Base-by-base conservation (phyloP, 805 yeast genomes). In the Ogataea henricii region DNA sequence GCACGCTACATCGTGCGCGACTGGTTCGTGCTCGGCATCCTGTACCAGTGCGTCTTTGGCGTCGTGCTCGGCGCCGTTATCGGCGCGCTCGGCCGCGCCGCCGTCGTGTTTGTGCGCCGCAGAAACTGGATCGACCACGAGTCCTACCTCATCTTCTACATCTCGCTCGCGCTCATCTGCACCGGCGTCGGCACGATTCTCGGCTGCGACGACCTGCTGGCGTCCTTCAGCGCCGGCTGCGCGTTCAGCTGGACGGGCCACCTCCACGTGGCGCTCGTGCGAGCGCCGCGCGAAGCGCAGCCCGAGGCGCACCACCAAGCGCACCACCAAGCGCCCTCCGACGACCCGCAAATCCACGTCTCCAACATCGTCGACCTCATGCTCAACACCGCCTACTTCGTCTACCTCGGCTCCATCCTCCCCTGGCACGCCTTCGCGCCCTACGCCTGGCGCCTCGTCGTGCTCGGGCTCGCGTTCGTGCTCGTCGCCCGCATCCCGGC, bases 191-290 rank as follows among this genome's bases (percentile, higher is more conserved):
- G 97, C 6, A 80, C 96, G 8, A 82, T 89, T 63, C 71, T 89
- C 37, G 97, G 96, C 20, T 89, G 85, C 10, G 97, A 90, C 65
- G 97, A 90, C 67, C 76, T 90, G 58, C 74, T 90, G 52, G 95
- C 87, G 2, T 83, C 96, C 3, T 91, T 91, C 68, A 85, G 95
- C 2, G 96, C 97, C 0, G 97, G 97, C 20, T 83, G 96, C 3
- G 88, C 96, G 2, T 91, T 90, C 65, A 81, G 95, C 1, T 90
- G 97, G 97, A 91, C 88, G 64, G 96, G 96, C 10, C 81, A 41
- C 2, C 21, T 51, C 10, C 44, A 47, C 3, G 12, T 41, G 25
- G 57, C 40, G 1, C 39, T 55, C 18, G 26, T 44, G 6, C 48
- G n/a, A n/a, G n/a, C n/a, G n/a, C n/a, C n/a, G n/a, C n/a, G n/a